Evolutionary conservation across 257 asterid species (phyloP).

Genomic region (Plectranthus barbatus): DNA sequence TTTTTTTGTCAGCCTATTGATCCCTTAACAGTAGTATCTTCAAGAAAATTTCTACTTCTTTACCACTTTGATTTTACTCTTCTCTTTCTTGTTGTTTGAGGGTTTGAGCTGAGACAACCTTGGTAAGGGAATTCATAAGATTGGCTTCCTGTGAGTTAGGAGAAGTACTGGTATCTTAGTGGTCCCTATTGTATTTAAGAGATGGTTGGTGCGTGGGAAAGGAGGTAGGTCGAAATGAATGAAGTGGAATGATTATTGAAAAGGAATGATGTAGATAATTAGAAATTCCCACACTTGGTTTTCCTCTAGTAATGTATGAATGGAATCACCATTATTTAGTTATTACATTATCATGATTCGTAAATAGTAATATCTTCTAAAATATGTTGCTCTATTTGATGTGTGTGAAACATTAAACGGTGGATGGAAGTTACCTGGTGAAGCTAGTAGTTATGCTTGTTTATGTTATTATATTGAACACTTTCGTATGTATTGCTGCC

Average conservation of each 20-base stretch:
- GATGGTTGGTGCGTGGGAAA: not conserved
- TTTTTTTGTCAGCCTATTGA: slow-evolving; percentile 6
- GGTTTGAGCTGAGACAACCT: not conserved
- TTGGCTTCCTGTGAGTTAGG: not conserved
- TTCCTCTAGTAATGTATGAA: too few species aligned
- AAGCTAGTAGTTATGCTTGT: not conserved
- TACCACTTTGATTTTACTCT: not conserved
- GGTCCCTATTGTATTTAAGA: not conserved
- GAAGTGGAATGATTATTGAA: not conserved
- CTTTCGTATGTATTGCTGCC: slow-evolving; percentile 1
- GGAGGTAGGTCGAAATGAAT: not conserved
- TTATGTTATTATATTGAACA: not conserved
- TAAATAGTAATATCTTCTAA: not conserved
- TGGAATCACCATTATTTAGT: too few species aligned
- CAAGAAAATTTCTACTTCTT: not conserved
- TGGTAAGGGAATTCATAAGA: not conserved
- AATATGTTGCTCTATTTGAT: not conserved
- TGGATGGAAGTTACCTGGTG: not conserved
- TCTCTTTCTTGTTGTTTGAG: not conserved
- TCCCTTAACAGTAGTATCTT: too few species aligned
- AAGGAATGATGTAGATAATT: not conserved
- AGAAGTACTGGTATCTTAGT: not conserved
- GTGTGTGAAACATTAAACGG: slow-evolving; percentile 3
- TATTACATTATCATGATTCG: too few species aligned
- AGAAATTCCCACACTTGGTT: too few species aligned